Conservation (phyloP, 345 rosid genomes). For the Lepidium africanum region DNA sequence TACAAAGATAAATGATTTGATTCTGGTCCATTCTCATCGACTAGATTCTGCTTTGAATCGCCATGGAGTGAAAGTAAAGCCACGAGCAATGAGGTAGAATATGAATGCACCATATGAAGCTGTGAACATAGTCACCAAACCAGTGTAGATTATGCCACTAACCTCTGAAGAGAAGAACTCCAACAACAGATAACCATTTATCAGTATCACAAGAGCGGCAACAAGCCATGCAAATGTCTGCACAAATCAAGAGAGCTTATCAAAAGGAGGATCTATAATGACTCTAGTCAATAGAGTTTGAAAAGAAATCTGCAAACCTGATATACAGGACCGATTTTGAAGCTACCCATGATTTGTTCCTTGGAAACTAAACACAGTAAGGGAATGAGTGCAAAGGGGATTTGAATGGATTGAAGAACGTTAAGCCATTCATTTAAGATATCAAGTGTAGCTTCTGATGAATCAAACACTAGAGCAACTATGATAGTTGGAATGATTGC, state of each 20-base stretch:
- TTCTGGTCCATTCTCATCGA: background rate
- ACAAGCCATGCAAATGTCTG: slow-evolving; percentile 78
- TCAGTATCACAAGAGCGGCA: slow-evolving; percentile 70
- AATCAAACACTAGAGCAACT: slow-evolving; percentile 72
- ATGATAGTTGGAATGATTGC: slow-evolving; percentile 80
- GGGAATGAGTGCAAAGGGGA: slow-evolving; percentile 86
- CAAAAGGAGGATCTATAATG: background rate
- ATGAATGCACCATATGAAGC: slow-evolving; percentile 60
- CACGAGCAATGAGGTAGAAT: slow-evolving; percentile 53
- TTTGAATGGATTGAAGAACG: slow-evolving; percentile 80
- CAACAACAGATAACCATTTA: slow-evolving; percentile 73
- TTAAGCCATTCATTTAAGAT: slow-evolving; percentile 85
- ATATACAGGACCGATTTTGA: slow-evolving; percentile 61
- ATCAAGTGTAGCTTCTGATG: slow-evolving; percentile 60
- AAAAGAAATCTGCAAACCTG: slow-evolving; percentile 42
- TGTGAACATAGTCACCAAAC: slow-evolving; percentile 33
- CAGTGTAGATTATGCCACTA: slow-evolving; percentile 33
- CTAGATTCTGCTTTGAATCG: slow-evolving; percentile 17
- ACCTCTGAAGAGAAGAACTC: slow-evolving; percentile 72
- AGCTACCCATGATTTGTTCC: slow-evolving; percentile 76
- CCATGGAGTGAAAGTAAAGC: slow-evolving; percentile 35
- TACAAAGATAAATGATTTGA: background rate
- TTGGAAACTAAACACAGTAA: slow-evolving; percentile 78
- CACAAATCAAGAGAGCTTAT: background rate
- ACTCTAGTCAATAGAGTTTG: background rate